A percentile compares a stretch with the other conserved stretches of the same genome.
Conservation (phyloP, 2,329 filamentous ascomycete species). For the Ceratocystis diversiconidia region DNA sequence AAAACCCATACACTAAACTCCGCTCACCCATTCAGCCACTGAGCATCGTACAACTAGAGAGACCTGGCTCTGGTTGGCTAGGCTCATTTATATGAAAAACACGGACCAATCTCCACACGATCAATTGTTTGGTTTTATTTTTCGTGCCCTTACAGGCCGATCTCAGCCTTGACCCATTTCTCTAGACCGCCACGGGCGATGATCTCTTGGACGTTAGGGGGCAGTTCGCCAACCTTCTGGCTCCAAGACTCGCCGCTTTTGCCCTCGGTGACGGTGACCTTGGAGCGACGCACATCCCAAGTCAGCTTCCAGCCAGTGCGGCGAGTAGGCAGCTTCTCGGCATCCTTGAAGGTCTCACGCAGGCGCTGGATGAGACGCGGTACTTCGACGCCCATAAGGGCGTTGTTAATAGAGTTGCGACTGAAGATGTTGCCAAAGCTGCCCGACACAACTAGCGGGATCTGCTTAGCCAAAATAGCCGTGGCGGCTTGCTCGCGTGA, state of each 20-base stretch:
- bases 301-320: slow-evolving; percentile 70
- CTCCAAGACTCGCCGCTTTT: slow-evolving; percentile 54
- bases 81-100: background rate
- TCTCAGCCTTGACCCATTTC: slow-evolving; percentile 66
- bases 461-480: slow-evolving; percentile 65
- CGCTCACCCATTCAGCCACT: background rate
- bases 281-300: slow-evolving; percentile 65
- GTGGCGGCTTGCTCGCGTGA: slow-evolving; percentile 82
- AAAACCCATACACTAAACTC: slow-evolving; percentile 6
- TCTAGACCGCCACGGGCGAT: slow-evolving; percentile 65
- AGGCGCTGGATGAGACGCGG: slow-evolving; percentile 52
- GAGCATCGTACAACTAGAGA: background rate
- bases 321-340: slow-evolving; percentile 44
- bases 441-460: slow-evolving; percentile 65
- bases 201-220: slow-evolving; percentile 75
- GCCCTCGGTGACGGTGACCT: slow-evolving; percentile 57
- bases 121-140: background rate
- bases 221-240: slow-evolving; percentile 69
- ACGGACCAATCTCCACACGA: background rate
- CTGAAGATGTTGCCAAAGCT: slow-evolving; percentile 77
- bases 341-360: slow-evolving; percentile 30
- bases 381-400: slow-evolving; percentile 56
- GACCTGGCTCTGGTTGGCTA: background rate
- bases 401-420: slow-evolving; percentile 68
- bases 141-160: slow-evolving; percentile 24